phyloP scores from a whole-genome alignment of 2,329 filamentous ascomycete genomes.

The Rhynchosporium secalis region DNA sequence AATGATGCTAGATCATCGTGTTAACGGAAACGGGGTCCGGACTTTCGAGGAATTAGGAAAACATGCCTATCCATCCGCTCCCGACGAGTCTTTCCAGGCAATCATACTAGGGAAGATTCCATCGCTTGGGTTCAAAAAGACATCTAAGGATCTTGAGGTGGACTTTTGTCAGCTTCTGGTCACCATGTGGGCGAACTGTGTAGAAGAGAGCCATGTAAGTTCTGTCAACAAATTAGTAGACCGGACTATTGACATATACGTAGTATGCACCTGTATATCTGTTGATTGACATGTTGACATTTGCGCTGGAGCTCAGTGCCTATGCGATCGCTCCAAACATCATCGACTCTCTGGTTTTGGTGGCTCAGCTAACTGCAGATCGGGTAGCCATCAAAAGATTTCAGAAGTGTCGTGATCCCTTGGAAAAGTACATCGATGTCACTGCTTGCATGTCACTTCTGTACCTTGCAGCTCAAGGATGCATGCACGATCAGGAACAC shows the following conservation, averaged over 20 bases:
- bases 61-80: constrained; percentile 65
- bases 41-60: constrained; percentile 68
- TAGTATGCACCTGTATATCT: constrained; percentile 64
- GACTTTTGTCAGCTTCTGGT: constrained; percentile 66
- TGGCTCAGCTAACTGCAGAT: constrained; percentile 58
- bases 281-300: constrained; percentile 63
- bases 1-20: constrained; percentile 39
- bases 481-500: constrained; percentile 44
- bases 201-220: constrained; percentile 54
- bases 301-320: constrained; percentile 63
- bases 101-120: constrained; percentile 69
- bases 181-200: constrained; percentile 66
- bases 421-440: constrained; percentile 59
- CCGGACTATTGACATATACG: constrained; percentile 22
- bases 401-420: constrained; percentile 47
- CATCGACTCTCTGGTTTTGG: constrained; percentile 55
- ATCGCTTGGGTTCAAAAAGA: constrained; percentile 50
- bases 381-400: constrained; percentile 49
- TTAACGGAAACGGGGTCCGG: constrained; percentile 52
- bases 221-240: neutral
- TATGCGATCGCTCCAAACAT: constrained; percentile 59
- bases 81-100: constrained; percentile 61
- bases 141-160: constrained; percentile 55
- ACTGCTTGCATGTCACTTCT: constrained; percentile 64
- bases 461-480: constrained; percentile 62